These are phyloP conservation scores for Quercus tomentella DNA, from an alignment of 331 rosid species.

Conservation along the genomic window DNA sequence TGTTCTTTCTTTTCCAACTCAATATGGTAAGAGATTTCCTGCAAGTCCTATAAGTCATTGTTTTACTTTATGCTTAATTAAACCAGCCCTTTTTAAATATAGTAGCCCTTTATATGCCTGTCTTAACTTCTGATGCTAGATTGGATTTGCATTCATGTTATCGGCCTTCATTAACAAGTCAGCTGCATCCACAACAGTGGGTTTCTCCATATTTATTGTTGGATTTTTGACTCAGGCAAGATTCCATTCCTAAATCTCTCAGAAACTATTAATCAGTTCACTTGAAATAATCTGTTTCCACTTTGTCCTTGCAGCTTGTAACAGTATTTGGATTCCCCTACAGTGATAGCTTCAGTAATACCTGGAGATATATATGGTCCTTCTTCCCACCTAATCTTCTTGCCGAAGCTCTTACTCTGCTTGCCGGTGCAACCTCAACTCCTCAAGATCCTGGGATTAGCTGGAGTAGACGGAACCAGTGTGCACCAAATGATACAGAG, in stretches of 20 bases:
- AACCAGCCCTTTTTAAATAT: neutral
- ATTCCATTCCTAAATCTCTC: constrained; percentile 16
- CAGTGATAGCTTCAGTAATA: neutral
- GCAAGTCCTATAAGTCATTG: constrained; percentile 1
- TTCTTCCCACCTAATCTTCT: constrained; percentile 88
- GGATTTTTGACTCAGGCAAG: constrained; percentile 84
- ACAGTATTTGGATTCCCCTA: constrained; percentile 62
- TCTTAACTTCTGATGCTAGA: constrained; percentile 36
- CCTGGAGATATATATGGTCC: constrained; percentile 48
- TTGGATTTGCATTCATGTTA: constrained; percentile 79
- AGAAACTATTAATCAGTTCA: neutral
- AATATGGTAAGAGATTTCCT: constrained; percentile 58
- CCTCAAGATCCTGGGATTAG: constrained; percentile 60
- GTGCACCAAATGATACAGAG: constrained; percentile 23
- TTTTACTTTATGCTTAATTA: constrained; percentile 8
- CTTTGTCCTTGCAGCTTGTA: constrained; percentile 46
- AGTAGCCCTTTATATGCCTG: neutral
- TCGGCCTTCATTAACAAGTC: constrained; percentile 78
- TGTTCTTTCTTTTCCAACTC: constrained; percentile 87
- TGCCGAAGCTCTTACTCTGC: constrained; percentile 56
- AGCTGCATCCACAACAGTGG: constrained; percentile 69
- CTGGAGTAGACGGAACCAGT: constrained; percentile 68
- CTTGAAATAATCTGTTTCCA: constrained; percentile 15
- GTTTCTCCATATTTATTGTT: constrained; percentile 58
- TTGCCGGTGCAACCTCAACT: constrained; percentile 47